Conservation (phyloP, 176 grass and related monocot species). For the Aegilops speltoides region DNA sequence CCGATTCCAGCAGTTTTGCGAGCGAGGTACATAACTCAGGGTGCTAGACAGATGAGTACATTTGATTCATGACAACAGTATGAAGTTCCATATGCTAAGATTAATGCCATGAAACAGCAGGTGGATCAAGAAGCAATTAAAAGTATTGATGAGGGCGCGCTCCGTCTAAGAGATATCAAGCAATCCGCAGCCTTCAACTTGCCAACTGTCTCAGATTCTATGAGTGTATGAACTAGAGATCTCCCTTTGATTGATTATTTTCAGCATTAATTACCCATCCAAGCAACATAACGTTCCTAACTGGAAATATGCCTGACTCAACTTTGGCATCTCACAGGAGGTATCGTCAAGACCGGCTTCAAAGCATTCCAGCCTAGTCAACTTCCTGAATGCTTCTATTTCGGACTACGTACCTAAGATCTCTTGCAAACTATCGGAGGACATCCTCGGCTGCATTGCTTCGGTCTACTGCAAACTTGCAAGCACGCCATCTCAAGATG, state of each 20-base stretch:
- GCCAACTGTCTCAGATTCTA: conserved; percentile 39
- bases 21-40: conserved; percentile 33
- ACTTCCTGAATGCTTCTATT: conserved; percentile 68
- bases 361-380: conserved; percentile 68
- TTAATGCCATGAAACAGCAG: conserved; percentile 18
- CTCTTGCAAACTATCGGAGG: conserved; percentile 84
- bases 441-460: conserved; percentile 81
- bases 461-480: conserved; percentile 79
- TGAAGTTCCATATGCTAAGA: conserved; percentile 17
- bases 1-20: conserved; percentile 38
- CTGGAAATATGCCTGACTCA: conserved; percentile 10
- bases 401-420: conserved; percentile 68
- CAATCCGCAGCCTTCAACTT: conserved; percentile 38
- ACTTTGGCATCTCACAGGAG: conserved; percentile 40
- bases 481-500: conserved; percentile 33
- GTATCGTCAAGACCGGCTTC: conserved; percentile 42
- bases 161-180: conserved; percentile 53
- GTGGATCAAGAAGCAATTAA: conserved; percentile 41
- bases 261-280: background rate
- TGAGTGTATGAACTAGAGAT: conserved; percentile 17
- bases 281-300: background rate
- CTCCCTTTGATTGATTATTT: conserved; percentile 5
- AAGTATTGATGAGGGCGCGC: conserved; percentile 36
- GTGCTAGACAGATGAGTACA: background rate
- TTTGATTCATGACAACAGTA: background rate